Conservation (phyloP, 2,329 filamentous ascomycete genomes). For the Apiospora pterosperma region DNA sequence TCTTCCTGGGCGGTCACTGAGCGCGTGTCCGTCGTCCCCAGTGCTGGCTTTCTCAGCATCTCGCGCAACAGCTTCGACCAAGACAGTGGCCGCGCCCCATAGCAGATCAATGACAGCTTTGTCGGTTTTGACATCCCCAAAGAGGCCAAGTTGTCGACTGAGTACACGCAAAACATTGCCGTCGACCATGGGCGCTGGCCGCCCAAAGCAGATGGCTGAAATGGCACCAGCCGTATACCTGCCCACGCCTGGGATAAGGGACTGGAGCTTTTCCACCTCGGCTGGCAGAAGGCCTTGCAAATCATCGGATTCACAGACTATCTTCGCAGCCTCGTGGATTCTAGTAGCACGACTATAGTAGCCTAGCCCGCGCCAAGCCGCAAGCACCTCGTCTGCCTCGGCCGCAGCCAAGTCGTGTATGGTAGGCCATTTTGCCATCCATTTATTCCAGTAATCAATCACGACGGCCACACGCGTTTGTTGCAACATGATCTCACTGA, state of each 20-base stretch:
- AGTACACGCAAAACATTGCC: slow-evolving; percentile 61
- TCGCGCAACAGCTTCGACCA: slow-evolving; percentile 48
- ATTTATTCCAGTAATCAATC: slow-evolving; percentile 60
- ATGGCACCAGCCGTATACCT: slow-evolving; percentile 62
- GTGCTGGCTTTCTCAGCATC: slow-evolving; percentile 26
- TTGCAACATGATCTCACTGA: slow-evolving; percentile 65
- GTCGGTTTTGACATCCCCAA: slow-evolving; percentile 54
- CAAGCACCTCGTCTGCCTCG: slow-evolving; percentile 51
- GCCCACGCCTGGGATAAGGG: slow-evolving; percentile 56
- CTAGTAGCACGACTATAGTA: slow-evolving; percentile 63
- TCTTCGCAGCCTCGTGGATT: slow-evolving; percentile 53
- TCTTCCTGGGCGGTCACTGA: slow-evolving; percentile 50
- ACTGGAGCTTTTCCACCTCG: slow-evolving; percentile 40
- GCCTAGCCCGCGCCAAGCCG: slow-evolving; percentile 58
- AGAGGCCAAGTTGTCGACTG: slow-evolving; percentile 56
- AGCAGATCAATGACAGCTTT: slow-evolving; percentile 49
- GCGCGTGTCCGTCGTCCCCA: slow-evolving; percentile 7
- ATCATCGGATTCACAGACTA: slow-evolving; percentile 39
- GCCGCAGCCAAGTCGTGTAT: slow-evolving; percentile 54
- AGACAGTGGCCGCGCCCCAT: slow-evolving; percentile 55
- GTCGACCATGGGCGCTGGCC: slow-evolving; percentile 58
- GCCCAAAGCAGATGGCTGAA: slow-evolving; percentile 59
- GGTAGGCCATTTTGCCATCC: slow-evolving; percentile 60
- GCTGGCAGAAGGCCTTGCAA: slow-evolving; percentile 49
- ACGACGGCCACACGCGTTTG: slow-evolving; percentile 62